A percentile compares a stretch with the other conserved stretches of the same genome.
Conservation (phyloP, 306 rosid species). For the Quercus suber region DNA sequence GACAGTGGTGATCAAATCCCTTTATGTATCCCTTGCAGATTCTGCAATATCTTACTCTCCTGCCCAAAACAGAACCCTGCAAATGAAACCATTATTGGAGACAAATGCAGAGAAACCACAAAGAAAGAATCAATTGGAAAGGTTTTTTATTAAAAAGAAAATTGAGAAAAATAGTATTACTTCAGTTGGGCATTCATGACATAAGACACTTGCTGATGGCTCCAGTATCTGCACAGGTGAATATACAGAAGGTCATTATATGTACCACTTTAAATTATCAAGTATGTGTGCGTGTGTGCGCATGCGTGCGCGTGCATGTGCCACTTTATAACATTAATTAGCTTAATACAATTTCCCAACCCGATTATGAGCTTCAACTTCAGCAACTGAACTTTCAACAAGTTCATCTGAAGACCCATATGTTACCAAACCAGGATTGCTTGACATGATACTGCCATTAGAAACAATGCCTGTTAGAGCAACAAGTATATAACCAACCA, state of each 20-base stretch:
- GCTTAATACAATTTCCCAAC: slow-evolving; percentile 5
- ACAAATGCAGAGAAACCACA: neutral
- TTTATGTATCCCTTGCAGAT: slow-evolving; percentile 31
- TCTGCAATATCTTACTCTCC: slow-evolving; percentile 39
- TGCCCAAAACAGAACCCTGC: slow-evolving; percentile 27
- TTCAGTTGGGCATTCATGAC: neutral
- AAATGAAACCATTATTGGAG: neutral
- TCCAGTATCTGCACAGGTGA: slow-evolving; percentile 18
- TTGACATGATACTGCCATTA: slow-evolving; percentile 35
- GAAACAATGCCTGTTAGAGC: neutral
- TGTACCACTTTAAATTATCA: neutral
- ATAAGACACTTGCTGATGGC: slow-evolving; percentile 13
- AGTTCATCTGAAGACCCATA: slow-evolving; percentile 8
- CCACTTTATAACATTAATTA: neutral
- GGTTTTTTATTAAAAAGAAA: neutral
- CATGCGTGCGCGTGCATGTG: neutral
- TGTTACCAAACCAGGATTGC: slow-evolving; percentile 43
- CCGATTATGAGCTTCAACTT: slow-evolving; percentile 20
- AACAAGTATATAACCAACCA: neutral
- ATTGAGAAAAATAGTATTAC: neutral
- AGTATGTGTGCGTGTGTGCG: too few species aligned
- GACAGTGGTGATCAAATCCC: slow-evolving; percentile 53
- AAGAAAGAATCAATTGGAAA: neutral
- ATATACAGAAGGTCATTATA: neutral
- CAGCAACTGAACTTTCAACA: slow-evolving; percentile 6